Conservation (phyloP, 192 early-diverging fungal genomes). For the Gonapodya prolifera region DNA sequence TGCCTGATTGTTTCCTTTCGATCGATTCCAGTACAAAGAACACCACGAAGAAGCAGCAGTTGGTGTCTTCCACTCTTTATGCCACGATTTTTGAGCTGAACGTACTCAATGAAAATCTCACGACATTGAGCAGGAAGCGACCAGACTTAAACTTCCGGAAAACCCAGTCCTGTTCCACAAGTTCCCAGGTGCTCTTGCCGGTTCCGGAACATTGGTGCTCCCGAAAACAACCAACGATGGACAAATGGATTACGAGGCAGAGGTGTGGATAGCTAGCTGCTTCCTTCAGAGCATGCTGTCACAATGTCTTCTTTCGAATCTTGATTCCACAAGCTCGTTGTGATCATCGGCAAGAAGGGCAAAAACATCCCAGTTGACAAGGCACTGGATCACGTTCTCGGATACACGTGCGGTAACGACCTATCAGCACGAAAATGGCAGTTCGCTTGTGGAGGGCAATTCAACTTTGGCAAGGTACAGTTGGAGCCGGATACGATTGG, state of each 20-base stretch:
- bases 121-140: too few relatives aligned
- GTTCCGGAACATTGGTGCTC: neutral
- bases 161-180: neutral
- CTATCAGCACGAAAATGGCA: neutral
- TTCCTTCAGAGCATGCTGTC: too few relatives aligned
- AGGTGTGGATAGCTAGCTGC: too few relatives aligned
- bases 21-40: neutral
- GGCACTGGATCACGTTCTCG: slow-evolving; percentile 4
- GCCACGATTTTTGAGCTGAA: too few relatives aligned
- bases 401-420: neutral
- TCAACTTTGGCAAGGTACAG: neutral
- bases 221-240: neutral
- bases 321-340: neutral
- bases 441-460: neutral
- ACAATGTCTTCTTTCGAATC: neutral
- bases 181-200: neutral
- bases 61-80: too few relatives aligned
- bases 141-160: neutral
- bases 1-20: neutral
- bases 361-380: neutral
- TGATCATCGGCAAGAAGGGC: slow-evolving; percentile 2
- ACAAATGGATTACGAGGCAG: neutral
- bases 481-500: too few relatives aligned
- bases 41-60: too few relatives aligned
- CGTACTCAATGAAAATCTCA: too few relatives aligned